phyloP scores from a whole-genome alignment of 345 rosid species.

The Bruguiera gymnorhiza region DNA sequence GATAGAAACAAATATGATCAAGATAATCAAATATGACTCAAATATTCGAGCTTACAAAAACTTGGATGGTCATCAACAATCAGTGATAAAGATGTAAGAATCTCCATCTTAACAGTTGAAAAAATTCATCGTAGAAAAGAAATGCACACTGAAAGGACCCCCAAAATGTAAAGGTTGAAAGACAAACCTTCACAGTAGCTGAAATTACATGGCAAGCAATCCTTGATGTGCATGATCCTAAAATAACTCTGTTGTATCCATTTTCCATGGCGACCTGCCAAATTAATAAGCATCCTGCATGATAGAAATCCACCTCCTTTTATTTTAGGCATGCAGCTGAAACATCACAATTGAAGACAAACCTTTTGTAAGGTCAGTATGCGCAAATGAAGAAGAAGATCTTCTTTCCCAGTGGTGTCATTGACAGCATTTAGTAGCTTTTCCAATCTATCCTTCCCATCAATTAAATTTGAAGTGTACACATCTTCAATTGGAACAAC shows the following conservation, averaged over 20 bases:
- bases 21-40: not conserved
- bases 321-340: not conserved
- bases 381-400: conserved; percentile 59
- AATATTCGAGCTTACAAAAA: not conserved
- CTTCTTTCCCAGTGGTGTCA: conserved; percentile 83
- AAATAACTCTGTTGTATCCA: conserved; percentile 68
- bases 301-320: not conserved
- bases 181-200: conserved; percentile 78
- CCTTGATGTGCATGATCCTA: conserved; percentile 80
- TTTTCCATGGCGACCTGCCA: conserved; percentile 65
- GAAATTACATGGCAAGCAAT: conserved; percentile 83
- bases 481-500: conserved; percentile 55
- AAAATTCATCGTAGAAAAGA: not conserved
- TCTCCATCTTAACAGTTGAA: not conserved
- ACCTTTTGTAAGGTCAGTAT: conserved; percentile 84
- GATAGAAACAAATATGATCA: conserved; percentile 19
- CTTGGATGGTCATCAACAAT: not conserved
- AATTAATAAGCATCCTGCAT: conserved; percentile 10
- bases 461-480: conserved; percentile 40
- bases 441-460: conserved; percentile 46
- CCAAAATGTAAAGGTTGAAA: not conserved
- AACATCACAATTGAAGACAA: conserved; percentile 3
- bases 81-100: not conserved
- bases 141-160: not conserved
- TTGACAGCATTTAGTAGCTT: conserved; percentile 48